Conservation (phyloP, 2,329 filamentous ascomycete genomes). For the Exophiala viscosa region DNA sequence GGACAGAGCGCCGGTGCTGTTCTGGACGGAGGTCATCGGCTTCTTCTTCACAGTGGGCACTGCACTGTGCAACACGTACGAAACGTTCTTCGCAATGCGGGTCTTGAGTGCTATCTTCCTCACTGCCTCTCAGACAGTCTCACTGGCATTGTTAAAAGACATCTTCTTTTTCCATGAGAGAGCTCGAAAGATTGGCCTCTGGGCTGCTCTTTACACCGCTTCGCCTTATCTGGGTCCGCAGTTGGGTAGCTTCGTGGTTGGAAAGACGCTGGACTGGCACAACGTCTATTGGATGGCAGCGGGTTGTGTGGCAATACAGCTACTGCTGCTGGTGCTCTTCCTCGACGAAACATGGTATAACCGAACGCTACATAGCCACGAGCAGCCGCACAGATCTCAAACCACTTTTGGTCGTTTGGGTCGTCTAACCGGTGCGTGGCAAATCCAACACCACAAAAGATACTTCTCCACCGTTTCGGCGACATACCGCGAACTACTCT, state of each 20-base stretch:
- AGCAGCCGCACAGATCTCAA: slow-evolving; percentile 22
- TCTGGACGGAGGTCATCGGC: slow-evolving; percentile 35
- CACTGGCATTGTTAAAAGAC: slow-evolving; percentile 42
- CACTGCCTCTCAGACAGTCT: slow-evolving; percentile 38
- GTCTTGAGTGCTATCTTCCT: slow-evolving; percentile 44
- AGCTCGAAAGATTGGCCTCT: slow-evolving; percentile 38
- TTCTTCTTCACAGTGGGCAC: slow-evolving; percentile 37
- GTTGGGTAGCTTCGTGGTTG: slow-evolving; percentile 36
- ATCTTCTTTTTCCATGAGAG: slow-evolving; percentile 41
- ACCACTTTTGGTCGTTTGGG: slow-evolving; percentile 22
- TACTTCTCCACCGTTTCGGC: slow-evolving; percentile 32
- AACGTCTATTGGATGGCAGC: slow-evolving; percentile 35
- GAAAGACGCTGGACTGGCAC: slow-evolving; percentile 33
- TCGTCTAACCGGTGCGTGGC: slow-evolving; percentile 29
- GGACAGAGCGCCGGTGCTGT: slow-evolving; percentile 41
- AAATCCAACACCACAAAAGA: slow-evolving; percentile 18
- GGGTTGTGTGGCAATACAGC: slow-evolving; percentile 27
- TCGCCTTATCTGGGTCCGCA: slow-evolving; percentile 26
- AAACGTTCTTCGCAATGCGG: slow-evolving; percentile 38
- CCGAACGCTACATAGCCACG: slow-evolving; percentile 22
- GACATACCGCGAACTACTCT: slow-evolving; percentile 33
- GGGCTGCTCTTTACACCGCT: slow-evolving; percentile 35
- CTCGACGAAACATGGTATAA: slow-evolving; percentile 39
- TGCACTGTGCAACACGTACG: slow-evolving; percentile 34
- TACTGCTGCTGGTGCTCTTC: slow-evolving; percentile 32